Percentiles rank a stretch among this genome's conserved stretches.
Conservation (phyloP, 495 filamentous ascomycete species). For the Neurospora sp. region DNA sequence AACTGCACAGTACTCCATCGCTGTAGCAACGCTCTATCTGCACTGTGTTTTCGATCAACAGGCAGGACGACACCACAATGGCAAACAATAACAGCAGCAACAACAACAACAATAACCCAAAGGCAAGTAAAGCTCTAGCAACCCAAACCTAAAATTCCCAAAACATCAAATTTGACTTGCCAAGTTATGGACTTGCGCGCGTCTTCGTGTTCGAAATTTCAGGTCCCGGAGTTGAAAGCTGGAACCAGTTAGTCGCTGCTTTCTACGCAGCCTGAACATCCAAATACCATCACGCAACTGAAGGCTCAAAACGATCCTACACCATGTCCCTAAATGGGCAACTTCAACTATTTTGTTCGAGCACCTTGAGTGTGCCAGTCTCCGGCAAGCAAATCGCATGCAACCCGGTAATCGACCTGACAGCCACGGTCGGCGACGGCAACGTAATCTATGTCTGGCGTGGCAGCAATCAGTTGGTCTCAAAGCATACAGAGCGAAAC, state of each 20-base stretch:
- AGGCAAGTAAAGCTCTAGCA: background rate
- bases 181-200: background rate
- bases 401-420: conserved; percentile 75
- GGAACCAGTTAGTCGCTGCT: background rate
- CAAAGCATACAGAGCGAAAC: conserved; percentile 35
- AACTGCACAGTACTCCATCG: background rate
- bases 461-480: conserved; percentile 32
- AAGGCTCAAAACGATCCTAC: background rate
- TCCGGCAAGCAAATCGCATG: conserved; percentile 47
- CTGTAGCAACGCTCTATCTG: background rate
- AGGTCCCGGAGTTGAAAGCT: background rate
- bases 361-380: conserved; percentile 28
- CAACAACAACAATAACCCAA: background rate
- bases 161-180: background rate
- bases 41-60: background rate
- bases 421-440: conserved; percentile 62
- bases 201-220: background rate
- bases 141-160: background rate
- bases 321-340: conserved; percentile 20
- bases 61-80: background rate
- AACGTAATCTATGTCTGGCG: conserved; percentile 55
- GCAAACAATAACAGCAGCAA: background rate
- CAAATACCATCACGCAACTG: background rate
- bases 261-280: background rate
- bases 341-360: conserved; percentile 34